A percentile compares a stretch with the other conserved stretches of the same genome.
These are phyloP conservation scores for Williopsis jadinii DNA, from an alignment of 1,139 yeast species.

Conservation along the genomic window DNA sequence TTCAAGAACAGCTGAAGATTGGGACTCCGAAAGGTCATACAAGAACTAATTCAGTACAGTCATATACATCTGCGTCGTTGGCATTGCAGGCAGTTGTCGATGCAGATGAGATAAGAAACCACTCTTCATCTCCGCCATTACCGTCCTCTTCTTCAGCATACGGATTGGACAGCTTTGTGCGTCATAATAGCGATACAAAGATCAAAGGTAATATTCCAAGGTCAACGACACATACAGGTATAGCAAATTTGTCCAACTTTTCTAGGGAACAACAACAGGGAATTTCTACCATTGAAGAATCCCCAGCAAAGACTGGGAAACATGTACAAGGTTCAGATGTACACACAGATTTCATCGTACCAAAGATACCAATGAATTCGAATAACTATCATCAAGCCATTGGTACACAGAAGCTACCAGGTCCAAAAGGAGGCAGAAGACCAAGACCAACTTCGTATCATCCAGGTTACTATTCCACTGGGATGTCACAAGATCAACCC, in stretches of 20 bases:
- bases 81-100: conserved; percentile 66
- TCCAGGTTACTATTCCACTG: conserved; percentile 39
- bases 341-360: conserved; percentile 11
- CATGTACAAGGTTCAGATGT: not conserved
- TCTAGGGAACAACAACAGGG: not conserved
- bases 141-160: conserved; percentile 26
- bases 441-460: conserved; percentile 81
- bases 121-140: conserved; percentile 12
- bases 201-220: conserved; percentile 25
- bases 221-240: conserved; percentile 38
- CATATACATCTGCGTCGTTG: conserved; percentile 41
- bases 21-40: conserved; percentile 18
- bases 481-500: too few species aligned
- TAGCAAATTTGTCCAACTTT: conserved; percentile 9
- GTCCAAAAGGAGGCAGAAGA: conserved; percentile 36
- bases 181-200: conserved; percentile 12
- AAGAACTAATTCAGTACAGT: conserved; percentile 29
- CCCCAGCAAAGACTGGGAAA: conserved; percentile 26
- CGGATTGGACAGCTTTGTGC: conserved; percentile 11
- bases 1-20: conserved; percentile 16
- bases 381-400: conserved; percentile 12
- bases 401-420: conserved; percentile 20
- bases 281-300: conserved; percentile 26
- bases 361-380: conserved; percentile 19
- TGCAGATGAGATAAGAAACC: conserved; percentile 38